Percentiles rank a stretch among this genome's conserved stretches.
These are phyloP conservation scores for Fomitopsis pinicola DNA, from an alignment of 1,284 basidiomycete genomes.

Conservation along the genomic window DNA sequence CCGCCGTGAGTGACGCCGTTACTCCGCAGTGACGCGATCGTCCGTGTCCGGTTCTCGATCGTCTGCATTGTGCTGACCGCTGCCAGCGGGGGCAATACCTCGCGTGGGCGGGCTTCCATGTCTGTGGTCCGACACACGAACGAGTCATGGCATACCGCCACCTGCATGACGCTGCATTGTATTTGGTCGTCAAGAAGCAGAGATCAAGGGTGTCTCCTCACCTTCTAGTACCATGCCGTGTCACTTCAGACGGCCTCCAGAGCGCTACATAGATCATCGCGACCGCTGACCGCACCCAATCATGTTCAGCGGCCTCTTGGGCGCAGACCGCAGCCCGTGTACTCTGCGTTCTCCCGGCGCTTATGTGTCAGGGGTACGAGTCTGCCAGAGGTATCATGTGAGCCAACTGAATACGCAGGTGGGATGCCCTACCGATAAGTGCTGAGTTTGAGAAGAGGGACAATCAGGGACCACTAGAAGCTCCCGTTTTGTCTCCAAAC, in stretches of 20 bases:
- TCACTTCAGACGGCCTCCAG: background rate
- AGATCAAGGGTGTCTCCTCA: background rate
- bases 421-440: background rate
- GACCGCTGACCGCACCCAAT: background rate
- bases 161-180: background rate
- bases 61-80: background rate
- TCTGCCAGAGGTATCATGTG: background rate
- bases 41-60: background rate
- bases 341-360: background rate
- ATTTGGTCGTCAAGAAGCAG: background rate
- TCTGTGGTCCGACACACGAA: too few species aligned
- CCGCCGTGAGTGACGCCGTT: background rate
- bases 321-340: background rate
- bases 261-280: background rate
- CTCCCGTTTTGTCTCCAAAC: background rate
- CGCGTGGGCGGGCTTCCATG: background rate
- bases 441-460: background rate
- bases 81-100: background rate
- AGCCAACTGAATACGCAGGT: background rate
- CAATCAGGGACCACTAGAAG: conserved; percentile 1
- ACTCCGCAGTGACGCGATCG: background rate
- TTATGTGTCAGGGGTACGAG: too few species aligned
- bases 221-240: background rate
- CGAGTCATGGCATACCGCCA: too few species aligned
- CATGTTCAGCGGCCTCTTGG: background rate